phyloP scores from a whole-genome alignment of 78 protist genomes.

The Tieghemostelium lacteum region DNA sequence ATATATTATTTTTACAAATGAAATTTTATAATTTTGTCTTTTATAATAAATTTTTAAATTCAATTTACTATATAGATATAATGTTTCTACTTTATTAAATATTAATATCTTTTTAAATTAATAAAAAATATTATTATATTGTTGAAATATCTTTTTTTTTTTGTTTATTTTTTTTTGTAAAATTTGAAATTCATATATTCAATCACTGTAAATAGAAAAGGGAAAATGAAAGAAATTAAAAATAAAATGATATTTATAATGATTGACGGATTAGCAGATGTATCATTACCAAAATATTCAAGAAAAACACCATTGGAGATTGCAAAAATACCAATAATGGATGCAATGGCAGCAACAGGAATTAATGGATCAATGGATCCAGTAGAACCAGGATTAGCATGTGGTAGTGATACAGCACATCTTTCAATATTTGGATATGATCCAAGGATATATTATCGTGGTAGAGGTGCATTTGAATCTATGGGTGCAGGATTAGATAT shows the following conservation, averaged over 20 bases:
- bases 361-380: conserved; percentile 88
- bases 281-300: conserved; percentile 39
- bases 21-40: no score
- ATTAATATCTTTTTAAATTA: no score
- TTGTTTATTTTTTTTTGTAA: no score
- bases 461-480: conserved; percentile 93
- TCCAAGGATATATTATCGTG: conserved; percentile 88
- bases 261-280: conserved; percentile 73
- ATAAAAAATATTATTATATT: no score
- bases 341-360: conserved; percentile 72
- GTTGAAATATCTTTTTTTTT: no score
- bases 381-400: conserved; percentile 92
- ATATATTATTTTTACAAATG: no score
- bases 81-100: no score
- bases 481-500: conserved; percentile 94
- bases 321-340: conserved; percentile 59
- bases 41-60: no score
- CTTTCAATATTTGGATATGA: conserved; percentile 89
- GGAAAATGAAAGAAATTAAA: not conserved
- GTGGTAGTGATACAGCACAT: conserved; percentile 96
- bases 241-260: conserved; percentile 63
- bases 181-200: no score
- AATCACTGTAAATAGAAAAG: not conserved
- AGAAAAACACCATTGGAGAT: conserved; percentile 40
- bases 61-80: no score